A percentile compares a stretch with the other conserved stretches of the same genome.
phyloP scores from a whole-genome alignment of 495 filamentous ascomycete genomes.

The Filosporella fistucella region DNA sequence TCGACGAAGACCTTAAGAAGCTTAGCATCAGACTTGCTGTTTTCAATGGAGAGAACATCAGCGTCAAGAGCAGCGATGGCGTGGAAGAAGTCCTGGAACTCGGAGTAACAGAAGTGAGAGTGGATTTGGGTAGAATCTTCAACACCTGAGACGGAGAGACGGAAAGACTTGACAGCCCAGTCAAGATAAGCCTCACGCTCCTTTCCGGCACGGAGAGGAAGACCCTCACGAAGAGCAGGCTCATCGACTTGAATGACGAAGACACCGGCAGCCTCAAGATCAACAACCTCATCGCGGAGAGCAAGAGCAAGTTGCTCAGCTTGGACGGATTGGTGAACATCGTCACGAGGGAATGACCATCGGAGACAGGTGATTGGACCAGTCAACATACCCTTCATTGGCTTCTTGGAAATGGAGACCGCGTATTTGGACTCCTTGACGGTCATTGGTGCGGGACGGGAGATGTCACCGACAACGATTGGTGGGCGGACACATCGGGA shows the following conservation, averaged over 20 bases:
- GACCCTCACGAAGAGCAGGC: conserved; percentile 98
- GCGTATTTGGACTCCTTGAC: conserved; percentile 99
- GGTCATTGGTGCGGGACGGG: conserved; percentile 92
- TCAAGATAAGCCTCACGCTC: conserved; percentile 93
- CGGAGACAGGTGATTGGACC: conserved; percentile 97
- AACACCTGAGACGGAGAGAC: conserved; percentile 86
- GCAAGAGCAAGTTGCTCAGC: conserved; percentile 97
- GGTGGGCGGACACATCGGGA: conserved; percentile 97
- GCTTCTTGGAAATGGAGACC: conserved; percentile 91
- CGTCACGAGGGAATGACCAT: conserved; percentile 99
- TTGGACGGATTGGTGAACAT: conserved; percentile 97
- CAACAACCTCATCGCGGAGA: conserved; percentile 95
- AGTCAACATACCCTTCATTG: conserved; percentile 99
- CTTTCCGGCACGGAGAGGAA: conserved; percentile 84
- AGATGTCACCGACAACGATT: conserved; percentile 97
- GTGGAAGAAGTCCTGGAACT: conserved; percentile 99
- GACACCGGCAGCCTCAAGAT: conserved; percentile 93
- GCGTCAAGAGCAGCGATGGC: conserved; percentile 97
- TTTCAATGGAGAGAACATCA: conserved; percentile 98
- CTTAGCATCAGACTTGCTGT: conserved; percentile 99
- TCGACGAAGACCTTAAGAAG: conserved; percentile 97
- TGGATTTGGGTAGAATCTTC: conserved; percentile 95
- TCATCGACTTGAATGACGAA: conserved; percentile 99
- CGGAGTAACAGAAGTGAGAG: conserved; percentile 99
- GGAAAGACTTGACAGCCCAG: conserved; percentile 97